Evolutionary conservation across 2,329 filamentous ascomycete genomes (phyloP), one percentile per base, ranked within the genome.

Genomic region (Aureobasidium zeae): DNA sequence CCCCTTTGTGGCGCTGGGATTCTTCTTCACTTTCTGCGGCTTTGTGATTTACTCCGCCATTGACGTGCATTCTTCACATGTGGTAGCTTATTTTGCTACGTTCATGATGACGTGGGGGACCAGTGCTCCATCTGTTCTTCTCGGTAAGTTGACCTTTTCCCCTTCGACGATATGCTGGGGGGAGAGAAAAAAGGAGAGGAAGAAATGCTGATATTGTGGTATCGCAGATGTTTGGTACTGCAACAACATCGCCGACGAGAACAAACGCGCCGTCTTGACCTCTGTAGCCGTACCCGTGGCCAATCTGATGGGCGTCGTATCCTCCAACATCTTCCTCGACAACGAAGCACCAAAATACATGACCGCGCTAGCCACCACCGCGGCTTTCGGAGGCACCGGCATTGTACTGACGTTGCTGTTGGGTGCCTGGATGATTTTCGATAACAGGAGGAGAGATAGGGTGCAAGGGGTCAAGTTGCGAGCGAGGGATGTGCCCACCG

Each of bases 21-120:
- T 86, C 59, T 60, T 76, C 2, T 76, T 89, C 52, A 86, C 83
- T 0, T 83, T 87, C 55, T 72, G 74, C 35, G 85, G 85, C 4
- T 86, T 89, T 65, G 76, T 87, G 59, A 83, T 89, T 56, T 88
- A 83, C 52, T 81, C 81, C 0, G 70, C 78, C 15, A 81, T 89
- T 46, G 64, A 76, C 52, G 76, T 86, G 12, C 59, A 74, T 26
- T 54, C 65, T 3, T 66, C 81, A 28, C 59, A 81, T n/a, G 69
- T 72, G 3, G 68, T 86, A 1, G 83, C 81, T 0, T 87, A 87
- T 55, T 86, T 79, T 51, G 81, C 82, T 4, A 79, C 74, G 44
- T 88, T 87, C 60, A 83, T 87, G 79, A 86, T 87, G 81, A 82
- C 78, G 9, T 86, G 81, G 58, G 83, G 83, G 12, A 86, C 81